Conservation (phyloP, 140 eudicot species). For the Flaveria floridana region DNA sequence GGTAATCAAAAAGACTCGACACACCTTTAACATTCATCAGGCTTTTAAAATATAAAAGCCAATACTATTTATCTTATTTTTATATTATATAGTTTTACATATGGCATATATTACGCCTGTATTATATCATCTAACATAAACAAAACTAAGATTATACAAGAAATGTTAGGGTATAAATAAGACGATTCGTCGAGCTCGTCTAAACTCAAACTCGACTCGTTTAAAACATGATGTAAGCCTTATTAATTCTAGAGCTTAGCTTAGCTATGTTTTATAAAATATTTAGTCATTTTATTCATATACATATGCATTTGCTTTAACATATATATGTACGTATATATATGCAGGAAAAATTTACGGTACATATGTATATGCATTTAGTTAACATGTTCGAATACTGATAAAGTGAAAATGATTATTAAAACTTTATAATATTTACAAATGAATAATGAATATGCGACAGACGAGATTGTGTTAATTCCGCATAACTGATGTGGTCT, state of each 20-base stretch:
- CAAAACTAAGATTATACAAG: background rate
- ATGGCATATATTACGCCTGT: background rate
- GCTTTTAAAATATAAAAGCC: background rate
- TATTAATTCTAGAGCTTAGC: background rate
- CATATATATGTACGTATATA: too few species aligned
- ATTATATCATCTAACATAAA: background rate
- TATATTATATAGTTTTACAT: background rate
- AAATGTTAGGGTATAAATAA: background rate
- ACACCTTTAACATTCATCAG: background rate
- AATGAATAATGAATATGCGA: background rate
- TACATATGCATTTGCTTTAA: background rate
- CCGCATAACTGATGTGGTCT: background rate
- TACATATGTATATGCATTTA: too few species aligned
- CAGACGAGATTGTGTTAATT: background rate
- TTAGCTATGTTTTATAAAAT: too few species aligned
- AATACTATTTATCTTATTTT: background rate
- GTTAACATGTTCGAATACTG: too few species aligned
- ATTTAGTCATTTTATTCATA: too few species aligned
- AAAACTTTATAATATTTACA: background rate
- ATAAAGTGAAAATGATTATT: background rate
- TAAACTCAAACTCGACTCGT: background rate
- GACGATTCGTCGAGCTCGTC: too few species aligned
- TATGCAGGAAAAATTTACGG: too few species aligned
- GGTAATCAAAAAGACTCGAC: constrained; percentile 17
- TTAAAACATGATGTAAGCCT: background rate